Evolutionary conservation across 2,329 filamentous ascomycete genomes (phyloP).

Genomic region (Colletotrichum falcatum): DNA sequence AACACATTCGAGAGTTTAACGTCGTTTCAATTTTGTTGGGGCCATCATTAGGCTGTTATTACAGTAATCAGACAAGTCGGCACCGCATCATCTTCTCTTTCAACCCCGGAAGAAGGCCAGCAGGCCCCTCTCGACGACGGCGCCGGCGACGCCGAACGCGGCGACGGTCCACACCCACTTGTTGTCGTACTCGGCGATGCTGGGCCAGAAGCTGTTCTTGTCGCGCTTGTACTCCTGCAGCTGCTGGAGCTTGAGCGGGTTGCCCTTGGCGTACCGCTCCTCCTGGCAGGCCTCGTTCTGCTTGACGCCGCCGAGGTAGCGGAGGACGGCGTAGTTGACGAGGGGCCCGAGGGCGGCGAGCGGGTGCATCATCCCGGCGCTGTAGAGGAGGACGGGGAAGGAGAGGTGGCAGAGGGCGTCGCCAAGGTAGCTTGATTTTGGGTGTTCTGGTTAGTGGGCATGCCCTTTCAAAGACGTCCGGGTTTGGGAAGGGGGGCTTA

Average conservation of each 20-base stretch:
- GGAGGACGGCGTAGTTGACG: conserved; percentile 69
- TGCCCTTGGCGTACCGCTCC: conserved; percentile 62
- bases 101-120: conserved; percentile 21
- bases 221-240: conserved; percentile 63
- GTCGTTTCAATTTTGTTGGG: not conserved
- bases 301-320: conserved; percentile 67
- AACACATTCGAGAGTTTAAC: not conserved
- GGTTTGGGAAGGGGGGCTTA: conserved; percentile 49
- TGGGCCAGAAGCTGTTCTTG: conserved; percentile 72
- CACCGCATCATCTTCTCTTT: not conserved
- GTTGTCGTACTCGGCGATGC: conserved; percentile 60
- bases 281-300: conserved; percentile 65
- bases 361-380: conserved; percentile 65
- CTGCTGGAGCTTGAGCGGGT: conserved; percentile 64
- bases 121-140: conserved; percentile 55
- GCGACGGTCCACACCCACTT: conserved; percentile 67
- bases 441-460: not conserved
- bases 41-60: not conserved
- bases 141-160: conserved; percentile 61
- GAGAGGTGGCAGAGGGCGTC: conserved; percentile 69
- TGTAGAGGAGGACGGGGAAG: conserved; percentile 68
- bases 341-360: conserved; percentile 66
- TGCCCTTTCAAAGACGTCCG: not conserved
- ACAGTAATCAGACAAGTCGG: conserved; percentile 8
- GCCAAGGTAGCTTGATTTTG: conserved; percentile 64